Conservation (phyloP, 2,329 filamentous ascomycete genomes). For the Colletotrichum filicis region DNA sequence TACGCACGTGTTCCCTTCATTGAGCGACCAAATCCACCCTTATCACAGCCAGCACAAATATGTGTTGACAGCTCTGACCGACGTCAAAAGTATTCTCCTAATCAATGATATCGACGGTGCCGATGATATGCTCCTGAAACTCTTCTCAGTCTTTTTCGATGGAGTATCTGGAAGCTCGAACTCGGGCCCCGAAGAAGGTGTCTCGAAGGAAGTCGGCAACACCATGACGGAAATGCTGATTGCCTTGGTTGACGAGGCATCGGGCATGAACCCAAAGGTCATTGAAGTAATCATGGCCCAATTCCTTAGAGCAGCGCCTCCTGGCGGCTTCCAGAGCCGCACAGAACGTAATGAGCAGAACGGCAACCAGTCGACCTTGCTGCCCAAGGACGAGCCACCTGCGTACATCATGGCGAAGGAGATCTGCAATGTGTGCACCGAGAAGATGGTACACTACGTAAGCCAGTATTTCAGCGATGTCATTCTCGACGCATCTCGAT, state of each 20-base stretch:
- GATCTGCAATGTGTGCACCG: constrained; percentile 87
- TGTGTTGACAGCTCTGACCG: constrained; percentile 86
- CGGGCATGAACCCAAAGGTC: constrained; percentile 80
- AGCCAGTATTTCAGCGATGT: constrained; percentile 98
- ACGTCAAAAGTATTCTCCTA: constrained; percentile 94
- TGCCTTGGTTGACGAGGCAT: constrained; percentile 87
- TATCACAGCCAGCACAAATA: constrained; percentile 96
- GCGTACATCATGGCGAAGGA: constrained; percentile 98
- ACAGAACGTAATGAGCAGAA: constrained; percentile 68
- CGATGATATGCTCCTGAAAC: constrained; percentile 79
- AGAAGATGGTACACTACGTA: constrained; percentile 95
- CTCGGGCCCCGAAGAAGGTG: constrained; percentile 79
- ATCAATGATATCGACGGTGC: constrained; percentile 88
- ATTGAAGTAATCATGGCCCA: constrained; percentile 96
- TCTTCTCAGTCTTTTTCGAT: constrained; percentile 93
- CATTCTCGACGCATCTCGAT: constrained; percentile 85
- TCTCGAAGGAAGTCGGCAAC: constrained; percentile 93
- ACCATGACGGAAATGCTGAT: constrained; percentile 89
- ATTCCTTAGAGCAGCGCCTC: constrained; percentile 88
- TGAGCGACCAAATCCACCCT: constrained; percentile 86
- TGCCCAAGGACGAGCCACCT: constrained; percentile 88
- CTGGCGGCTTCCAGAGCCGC: constrained; percentile 62
- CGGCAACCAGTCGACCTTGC: constrained; percentile 82
- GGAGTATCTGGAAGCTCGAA: constrained; percentile 84
- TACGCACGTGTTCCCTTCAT: constrained; percentile 82